These are phyloP conservation scores for Aspergillus avenaceus DNA, from an alignment of 495 filamentous ascomycete genomes.

Conservation along the genomic window DNA sequence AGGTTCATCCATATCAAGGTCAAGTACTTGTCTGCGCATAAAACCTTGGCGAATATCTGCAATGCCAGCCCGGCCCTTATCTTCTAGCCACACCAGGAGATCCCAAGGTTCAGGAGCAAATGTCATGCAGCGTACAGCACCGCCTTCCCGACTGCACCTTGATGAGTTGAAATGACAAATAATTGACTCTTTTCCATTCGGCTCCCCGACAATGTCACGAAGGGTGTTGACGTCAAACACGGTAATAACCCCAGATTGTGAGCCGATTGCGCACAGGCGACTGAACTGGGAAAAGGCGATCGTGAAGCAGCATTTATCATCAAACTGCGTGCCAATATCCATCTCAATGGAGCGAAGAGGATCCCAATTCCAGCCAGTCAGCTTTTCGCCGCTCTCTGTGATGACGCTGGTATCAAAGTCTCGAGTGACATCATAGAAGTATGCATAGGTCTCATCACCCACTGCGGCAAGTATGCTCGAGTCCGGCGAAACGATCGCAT, in stretches of 20 bases:
- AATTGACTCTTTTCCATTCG: conserved; percentile 33
- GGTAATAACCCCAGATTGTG: conserved; percentile 67
- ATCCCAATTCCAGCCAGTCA: conserved; percentile 38
- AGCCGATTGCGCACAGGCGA: conserved; percentile 63
- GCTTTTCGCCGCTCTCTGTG: conserved; percentile 37
- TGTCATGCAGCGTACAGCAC: conserved; percentile 84
- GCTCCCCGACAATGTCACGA: conserved; percentile 25
- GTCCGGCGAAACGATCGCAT: conserved; percentile 86
- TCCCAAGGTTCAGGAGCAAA: conserved; percentile 91
- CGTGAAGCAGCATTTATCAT: conserved; percentile 57
- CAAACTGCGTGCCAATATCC: conserved; percentile 29
- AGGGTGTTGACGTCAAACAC: conserved; percentile 59
- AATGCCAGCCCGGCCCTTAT: conserved; percentile 77
- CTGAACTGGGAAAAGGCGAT: conserved; percentile 69
- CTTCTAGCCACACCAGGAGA: conserved; percentile 89
- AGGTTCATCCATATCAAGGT: conserved; percentile 55
- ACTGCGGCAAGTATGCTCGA: conserved; percentile 76
- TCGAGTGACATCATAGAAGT: conserved; percentile 62
- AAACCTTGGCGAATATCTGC: conserved; percentile 80
- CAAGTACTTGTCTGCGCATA: conserved; percentile 67
- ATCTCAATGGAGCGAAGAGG: conserved; percentile 32
- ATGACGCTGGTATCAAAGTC: conserved; percentile 38
- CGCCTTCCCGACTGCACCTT: conserved; percentile 53
- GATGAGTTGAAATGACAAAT: conserved; percentile 54
- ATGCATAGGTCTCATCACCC: conserved; percentile 77